Base-by-base conservation (phyloP, 2,329 filamentous ascomycete species). In the Emergomyces orientalis region DNA sequence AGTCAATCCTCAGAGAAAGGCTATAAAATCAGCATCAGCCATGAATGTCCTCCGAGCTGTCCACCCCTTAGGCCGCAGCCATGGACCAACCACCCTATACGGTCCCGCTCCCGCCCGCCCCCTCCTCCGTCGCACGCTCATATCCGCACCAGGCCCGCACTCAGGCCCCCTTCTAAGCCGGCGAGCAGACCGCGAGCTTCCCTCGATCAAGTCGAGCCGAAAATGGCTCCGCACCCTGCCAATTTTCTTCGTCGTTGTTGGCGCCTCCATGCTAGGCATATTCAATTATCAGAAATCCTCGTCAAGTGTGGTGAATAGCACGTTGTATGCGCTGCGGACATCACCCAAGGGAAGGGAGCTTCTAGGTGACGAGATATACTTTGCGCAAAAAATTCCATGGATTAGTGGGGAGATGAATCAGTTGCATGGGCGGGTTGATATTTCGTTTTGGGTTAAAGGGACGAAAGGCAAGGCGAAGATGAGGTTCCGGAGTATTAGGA, bases 281-380 rank as follows among this genome's bases (percentile, higher is more conserved):
- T 97, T 99, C 88, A 99, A 99, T 83, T 97, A 99, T 84, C 93
- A 99, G 76, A 97, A 97, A 76, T 86, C 87, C 63, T 91, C 89
- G n/a, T 91, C 87, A 32, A 89, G 89, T 62, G 84, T 93, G 37
- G 89, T 97, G n/a, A 86, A 86, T 62, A 90, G 89, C 62, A 94
- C 91, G 4, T 84, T 99, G 34, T 99, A 97, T 81, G 89, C 93
- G 0, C 84, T 99, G 66, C 89, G 94, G 67, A 95, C 90, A 2
- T 91, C 88, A 63, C 79, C 84, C 2, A 78, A 81, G 64, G 94
- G 91, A 55, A 86, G 92, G 71, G 86, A 86, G 63, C 79, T 88
- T 55, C 84, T 99, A 34, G 94, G 94, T 66, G 90, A 97, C 75
- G 87, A 93, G 78, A 88, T 94, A 71, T 91, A 91, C 76, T 93